phyloP scores from a whole-genome alignment of 192 early-diverging fungal genomes.

The Mortierella hygrophila region DNA sequence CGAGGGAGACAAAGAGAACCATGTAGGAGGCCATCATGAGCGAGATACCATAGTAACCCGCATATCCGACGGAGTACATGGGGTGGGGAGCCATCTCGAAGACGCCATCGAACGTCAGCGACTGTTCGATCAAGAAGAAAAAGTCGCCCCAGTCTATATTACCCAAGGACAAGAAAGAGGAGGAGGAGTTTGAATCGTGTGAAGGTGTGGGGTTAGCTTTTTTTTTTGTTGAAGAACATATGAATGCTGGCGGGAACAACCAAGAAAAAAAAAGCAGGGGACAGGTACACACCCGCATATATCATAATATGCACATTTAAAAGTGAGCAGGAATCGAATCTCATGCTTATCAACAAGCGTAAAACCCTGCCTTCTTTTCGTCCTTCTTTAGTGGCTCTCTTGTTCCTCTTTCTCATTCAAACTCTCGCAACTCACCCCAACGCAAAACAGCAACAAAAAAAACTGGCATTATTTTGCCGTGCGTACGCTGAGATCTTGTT shows the following conservation, averaged over 20 bases:
- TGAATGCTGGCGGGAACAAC: neutral
- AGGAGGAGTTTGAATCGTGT: slow-evolving; percentile 13
- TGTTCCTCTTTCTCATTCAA: neutral
- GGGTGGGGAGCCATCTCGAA: slow-evolving; percentile 99
- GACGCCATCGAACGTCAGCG: slow-evolving; percentile 93
- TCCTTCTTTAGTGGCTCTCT: neutral
- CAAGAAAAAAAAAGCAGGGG: neutral
- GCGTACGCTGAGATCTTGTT: neutral
- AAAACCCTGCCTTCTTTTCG: neutral
- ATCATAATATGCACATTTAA: neutral
- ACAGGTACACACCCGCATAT: neutral
- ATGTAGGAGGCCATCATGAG: slow-evolving; percentile 93
- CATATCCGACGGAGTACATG: slow-evolving; percentile 99
- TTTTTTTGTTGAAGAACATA: neutral
- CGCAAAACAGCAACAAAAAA: neutral
- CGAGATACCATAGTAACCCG: slow-evolving; percentile 95
- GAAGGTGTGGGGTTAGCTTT: slow-evolving; percentile 21
- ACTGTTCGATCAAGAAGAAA: slow-evolving; percentile 94
- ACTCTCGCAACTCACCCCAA: neutral
- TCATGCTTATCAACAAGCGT: neutral
- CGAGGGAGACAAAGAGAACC: slow-evolving; percentile 90
- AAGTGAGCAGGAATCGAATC: neutral
- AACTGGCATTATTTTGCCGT: neutral
- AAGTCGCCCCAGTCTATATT: slow-evolving; percentile 97
- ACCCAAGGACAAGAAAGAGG: neutral